Percentiles rank a stretch among this genome's conserved stretches.
phyloP scores from a whole-genome alignment of 257 asterid genomes.

The Craterostigma plantagineum region DNA sequence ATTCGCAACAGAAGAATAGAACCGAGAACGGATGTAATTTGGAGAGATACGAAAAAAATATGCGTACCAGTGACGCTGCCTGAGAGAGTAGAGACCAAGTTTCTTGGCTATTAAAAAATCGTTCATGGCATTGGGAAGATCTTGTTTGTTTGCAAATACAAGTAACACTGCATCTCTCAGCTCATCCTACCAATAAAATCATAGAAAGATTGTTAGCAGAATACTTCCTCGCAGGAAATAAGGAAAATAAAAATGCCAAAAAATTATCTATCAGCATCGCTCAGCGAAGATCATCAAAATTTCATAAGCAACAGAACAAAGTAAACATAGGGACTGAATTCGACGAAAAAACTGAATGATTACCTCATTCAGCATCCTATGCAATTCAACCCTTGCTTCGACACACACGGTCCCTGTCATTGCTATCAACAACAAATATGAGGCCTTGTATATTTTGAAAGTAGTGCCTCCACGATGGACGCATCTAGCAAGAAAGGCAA shows the following conservation, averaged over 20 bases:
- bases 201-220: too few relatives aligned
- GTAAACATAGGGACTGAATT: too few relatives aligned
- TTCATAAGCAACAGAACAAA: too few relatives aligned
- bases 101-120: slow-evolving; percentile 38
- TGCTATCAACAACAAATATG: slow-evolving; percentile 85
- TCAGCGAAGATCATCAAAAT: too few relatives aligned
- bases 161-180: slow-evolving; percentile 51
- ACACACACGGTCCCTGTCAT: slow-evolving; percentile 86
- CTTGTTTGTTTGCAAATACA: slow-evolving; percentile 43
- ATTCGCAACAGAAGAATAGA: too few relatives aligned
- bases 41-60: not conserved
- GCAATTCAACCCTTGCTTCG: slow-evolving; percentile 93
- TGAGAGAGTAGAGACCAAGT: slow-evolving; percentile 67
- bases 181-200: slow-evolving; percentile 23
- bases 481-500: slow-evolving; percentile 27
- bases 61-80: slow-evolving; percentile 87
- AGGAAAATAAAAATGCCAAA: too few relatives aligned
- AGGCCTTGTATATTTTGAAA: slow-evolving; percentile 95
- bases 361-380: slow-evolving; percentile 93
- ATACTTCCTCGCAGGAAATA: too few relatives aligned
- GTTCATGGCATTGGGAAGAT: slow-evolving; percentile 44
- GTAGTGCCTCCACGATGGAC: slow-evolving; percentile 97
- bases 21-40: too few relatives aligned
- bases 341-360: too few relatives aligned
- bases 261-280: too few relatives aligned